These are phyloP conservation scores for Ceratocystis alfenasii DNA, from an alignment of 2,329 filamentous ascomycete species.

Conservation along the genomic window DNA sequence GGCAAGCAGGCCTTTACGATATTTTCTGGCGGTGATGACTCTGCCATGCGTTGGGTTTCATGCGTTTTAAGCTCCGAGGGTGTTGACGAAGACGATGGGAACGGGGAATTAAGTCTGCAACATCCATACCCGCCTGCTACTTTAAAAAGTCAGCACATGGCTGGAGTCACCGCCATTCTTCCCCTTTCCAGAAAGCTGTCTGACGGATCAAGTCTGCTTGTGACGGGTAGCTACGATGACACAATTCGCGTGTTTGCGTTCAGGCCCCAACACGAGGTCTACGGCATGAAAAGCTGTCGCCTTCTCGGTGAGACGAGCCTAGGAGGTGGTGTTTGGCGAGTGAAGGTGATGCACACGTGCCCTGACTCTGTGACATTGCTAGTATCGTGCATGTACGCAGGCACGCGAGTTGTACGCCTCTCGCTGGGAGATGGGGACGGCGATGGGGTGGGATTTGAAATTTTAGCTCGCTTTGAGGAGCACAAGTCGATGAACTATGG, in stretches of 20 bases:
- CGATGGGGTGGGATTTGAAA: conserved; percentile 46
- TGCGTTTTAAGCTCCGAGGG: conserved; percentile 24
- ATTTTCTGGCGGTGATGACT: conserved; percentile 68
- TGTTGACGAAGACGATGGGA: conserved; percentile 21
- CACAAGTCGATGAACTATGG: conserved; percentile 95
- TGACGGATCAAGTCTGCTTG: conserved; percentile 44
- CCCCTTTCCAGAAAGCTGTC: conserved; percentile 42
- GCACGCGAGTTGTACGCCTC: conserved; percentile 52
- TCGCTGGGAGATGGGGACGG: conserved; percentile 27
- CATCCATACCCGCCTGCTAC: conserved; percentile 26
- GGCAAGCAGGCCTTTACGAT: conserved; percentile 31
- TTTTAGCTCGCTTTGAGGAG: conserved; percentile 64
- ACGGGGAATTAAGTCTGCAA: conserved; percentile 20
- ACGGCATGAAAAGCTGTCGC: conserved; percentile 34
- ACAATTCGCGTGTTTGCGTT: conserved; percentile 55
- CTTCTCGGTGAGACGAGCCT: conserved; percentile 55
- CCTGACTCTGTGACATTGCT: conserved; percentile 40
- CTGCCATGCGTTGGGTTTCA: conserved; percentile 40
- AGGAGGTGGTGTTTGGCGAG: conserved; percentile 74
- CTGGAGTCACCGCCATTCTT: conserved; percentile 78
- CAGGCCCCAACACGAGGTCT: conserved; percentile 32
- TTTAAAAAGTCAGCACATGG: conserved; percentile 48
- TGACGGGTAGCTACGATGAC: conserved; percentile 92
- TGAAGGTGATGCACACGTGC: conserved; percentile 48
- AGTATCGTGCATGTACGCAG: conserved; percentile 90